Conservation (phyloP, 164 flowering plant species). For the Dillenia suffruticosa region DNA sequence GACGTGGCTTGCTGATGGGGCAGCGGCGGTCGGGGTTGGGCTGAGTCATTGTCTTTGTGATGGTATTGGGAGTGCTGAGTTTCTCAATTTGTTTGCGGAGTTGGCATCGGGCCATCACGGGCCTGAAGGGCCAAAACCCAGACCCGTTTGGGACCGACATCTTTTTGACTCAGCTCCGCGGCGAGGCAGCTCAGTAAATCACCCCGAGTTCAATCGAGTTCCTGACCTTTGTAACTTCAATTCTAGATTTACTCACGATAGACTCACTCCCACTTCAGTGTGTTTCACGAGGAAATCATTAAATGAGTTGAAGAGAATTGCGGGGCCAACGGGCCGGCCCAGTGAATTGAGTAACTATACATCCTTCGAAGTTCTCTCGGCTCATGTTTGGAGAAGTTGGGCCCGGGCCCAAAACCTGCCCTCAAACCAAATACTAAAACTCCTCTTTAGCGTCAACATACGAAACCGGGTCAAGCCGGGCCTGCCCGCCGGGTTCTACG, state of each 20-base stretch:
- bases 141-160: slow-evolving; percentile 55
- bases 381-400: slow-evolving; percentile 76
- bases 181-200: slow-evolving; percentile 7
- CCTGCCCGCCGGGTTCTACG: slow-evolving; percentile 67
- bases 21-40: slow-evolving; percentile 48
- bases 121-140: slow-evolving; percentile 15
- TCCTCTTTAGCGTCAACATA: slow-evolving; percentile 53
- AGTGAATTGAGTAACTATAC: slow-evolving; percentile 24
- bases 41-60: slow-evolving; percentile 55
- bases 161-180: slow-evolving; percentile 28
- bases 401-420: slow-evolving; percentile 46
- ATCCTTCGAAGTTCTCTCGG: slow-evolving; percentile 63
- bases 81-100: slow-evolving; percentile 56
- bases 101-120: slow-evolving; percentile 24
- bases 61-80: slow-evolving; percentile 61
- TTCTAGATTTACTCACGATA: slow-evolving; percentile 30
- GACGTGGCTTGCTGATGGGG: slow-evolving; percentile 62
- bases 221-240: slow-evolving; percentile 41
- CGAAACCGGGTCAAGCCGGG: slow-evolving; percentile 49
- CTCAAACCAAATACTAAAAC: slow-evolving; percentile 32
- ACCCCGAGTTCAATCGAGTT: slow-evolving; percentile 57
- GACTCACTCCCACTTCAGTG: slow-evolving; percentile 42
- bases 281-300: slow-evolving; percentile 21
- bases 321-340: slow-evolving; percentile 14
- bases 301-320: slow-evolving; percentile 31